These are phyloP conservation scores for Fraxinus latifolia DNA, from an alignment of 305 asterid genomes.

Conservation along the genomic window DNA sequence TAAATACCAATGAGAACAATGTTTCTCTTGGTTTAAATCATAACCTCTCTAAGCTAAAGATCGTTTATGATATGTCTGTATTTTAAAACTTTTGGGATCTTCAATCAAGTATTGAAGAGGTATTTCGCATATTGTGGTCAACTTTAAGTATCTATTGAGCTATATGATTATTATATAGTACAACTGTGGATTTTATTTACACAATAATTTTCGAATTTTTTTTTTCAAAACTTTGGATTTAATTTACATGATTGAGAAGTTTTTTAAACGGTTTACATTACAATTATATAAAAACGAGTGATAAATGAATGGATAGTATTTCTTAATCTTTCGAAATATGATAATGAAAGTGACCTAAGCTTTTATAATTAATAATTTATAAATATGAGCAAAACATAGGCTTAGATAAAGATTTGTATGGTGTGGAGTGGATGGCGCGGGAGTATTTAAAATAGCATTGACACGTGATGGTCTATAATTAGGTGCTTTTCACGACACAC, in stretches of 20 bases:
- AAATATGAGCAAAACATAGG: not conserved
- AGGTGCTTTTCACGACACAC: not conserved
- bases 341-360: not conserved
- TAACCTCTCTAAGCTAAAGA: not conserved
- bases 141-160: too few species aligned
- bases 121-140: too few species aligned
- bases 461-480: not conserved
- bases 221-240: too few species aligned
- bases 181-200: too few species aligned
- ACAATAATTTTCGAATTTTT: too few species aligned
- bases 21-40: not conserved
- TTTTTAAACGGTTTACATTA: not conserved
- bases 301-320: not conserved
- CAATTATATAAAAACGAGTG: too few species aligned
- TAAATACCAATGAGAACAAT: not conserved
- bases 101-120: not conserved
- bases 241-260: not conserved
- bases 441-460: not conserved
- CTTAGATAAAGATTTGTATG: not conserved
- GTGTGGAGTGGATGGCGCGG: not conserved
- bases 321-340: not conserved
- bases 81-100: not conserved
- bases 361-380: too few species aligned
- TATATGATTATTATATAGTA: too few species aligned
- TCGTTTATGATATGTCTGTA: too few species aligned